Percentiles rank a stretch among this genome's conserved stretches.
phyloP scores from a whole-genome alignment of 306 rosid species.

The Senna tora region DNA sequence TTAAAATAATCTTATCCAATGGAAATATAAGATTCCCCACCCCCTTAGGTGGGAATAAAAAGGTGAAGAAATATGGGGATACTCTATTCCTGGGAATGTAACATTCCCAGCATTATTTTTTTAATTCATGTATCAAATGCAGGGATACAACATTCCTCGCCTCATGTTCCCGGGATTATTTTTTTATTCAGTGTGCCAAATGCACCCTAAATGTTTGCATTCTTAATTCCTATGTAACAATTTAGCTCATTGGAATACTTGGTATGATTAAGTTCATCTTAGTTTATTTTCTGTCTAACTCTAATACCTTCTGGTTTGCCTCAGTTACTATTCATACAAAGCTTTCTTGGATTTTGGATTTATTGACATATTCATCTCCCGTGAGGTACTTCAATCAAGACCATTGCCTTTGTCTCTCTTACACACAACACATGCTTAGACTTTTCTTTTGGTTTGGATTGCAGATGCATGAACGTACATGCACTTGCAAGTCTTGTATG shows the following conservation, averaged over 20 bases:
- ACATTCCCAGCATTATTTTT: no score
- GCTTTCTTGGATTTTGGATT: slow-evolving; percentile 97
- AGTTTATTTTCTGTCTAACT: slow-evolving; percentile 35
- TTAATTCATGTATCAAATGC: no score
- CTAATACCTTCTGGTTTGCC: slow-evolving; percentile 42
- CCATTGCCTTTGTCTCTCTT: not conserved
- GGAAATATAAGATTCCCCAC: no score
- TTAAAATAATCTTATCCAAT: no score
- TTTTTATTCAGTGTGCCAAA: no score
- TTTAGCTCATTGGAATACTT: slow-evolving; percentile 20
- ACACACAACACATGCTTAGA: not conserved
- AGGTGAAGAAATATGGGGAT: no score
- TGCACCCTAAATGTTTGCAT: slow-evolving; percentile 2
- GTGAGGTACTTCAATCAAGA: slow-evolving; percentile 69
- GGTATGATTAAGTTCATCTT: slow-evolving; percentile 7
- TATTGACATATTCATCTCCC: slow-evolving; percentile 85
- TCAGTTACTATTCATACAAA: slow-evolving; percentile 91
- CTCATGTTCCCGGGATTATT: no score
- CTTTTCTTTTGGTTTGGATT: slow-evolving; percentile 4
- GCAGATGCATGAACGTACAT: slow-evolving; percentile 15
- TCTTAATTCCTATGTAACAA: slow-evolving; percentile 7
- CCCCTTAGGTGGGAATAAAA: no score
- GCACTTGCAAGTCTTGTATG: slow-evolving; percentile 3
- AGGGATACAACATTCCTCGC: no score
- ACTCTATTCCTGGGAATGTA: no score